Conservation (phyloP, 805 yeast genomes). For the Maudiozyma barnettii region DNA sequence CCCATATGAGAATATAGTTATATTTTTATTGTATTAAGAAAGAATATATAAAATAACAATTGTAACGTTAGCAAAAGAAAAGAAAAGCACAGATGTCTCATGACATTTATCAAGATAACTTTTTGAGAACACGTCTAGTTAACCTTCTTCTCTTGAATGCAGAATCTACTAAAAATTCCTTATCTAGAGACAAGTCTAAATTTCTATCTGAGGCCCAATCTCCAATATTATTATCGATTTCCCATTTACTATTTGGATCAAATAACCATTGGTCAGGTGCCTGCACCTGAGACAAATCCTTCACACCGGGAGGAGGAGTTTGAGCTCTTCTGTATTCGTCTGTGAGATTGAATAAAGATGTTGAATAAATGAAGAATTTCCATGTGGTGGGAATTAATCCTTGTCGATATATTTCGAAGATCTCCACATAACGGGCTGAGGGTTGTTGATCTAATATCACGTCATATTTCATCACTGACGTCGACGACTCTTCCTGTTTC, state of each 20-base stretch:
- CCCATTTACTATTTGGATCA: constrained; percentile 54
- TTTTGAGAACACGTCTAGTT: constrained; percentile 37
- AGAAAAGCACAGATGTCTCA: background rate
- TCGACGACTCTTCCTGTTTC: constrained; percentile 28
- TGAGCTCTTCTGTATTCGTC: constrained; percentile 39
- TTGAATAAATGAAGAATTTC: constrained; percentile 51
- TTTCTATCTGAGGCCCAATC: constrained; percentile 45
- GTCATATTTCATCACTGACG: background rate
- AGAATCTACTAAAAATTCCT: constrained; percentile 43
- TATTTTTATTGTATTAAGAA: background rate
- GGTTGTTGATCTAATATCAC: constrained; percentile 66
- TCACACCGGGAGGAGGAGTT: constrained; percentile 58
- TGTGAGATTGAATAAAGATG: constrained; percentile 41
- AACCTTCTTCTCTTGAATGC: constrained; percentile 52
- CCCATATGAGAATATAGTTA: background rate
- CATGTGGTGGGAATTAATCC: constrained; percentile 53
- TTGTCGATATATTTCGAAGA: constrained; percentile 65
- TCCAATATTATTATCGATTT: constrained; percentile 43
- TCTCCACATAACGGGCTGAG: constrained; percentile 52
- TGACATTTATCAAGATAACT: background rate
- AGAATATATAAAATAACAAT: background rate
- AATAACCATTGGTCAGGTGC: constrained; percentile 75
- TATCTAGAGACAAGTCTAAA: constrained; percentile 28
- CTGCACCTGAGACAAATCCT: constrained; percentile 41
- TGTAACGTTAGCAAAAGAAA: too few relatives aligned